Conservation (phyloP, 257 asterid genomes). For the Ligustrum vulgare region DNA sequence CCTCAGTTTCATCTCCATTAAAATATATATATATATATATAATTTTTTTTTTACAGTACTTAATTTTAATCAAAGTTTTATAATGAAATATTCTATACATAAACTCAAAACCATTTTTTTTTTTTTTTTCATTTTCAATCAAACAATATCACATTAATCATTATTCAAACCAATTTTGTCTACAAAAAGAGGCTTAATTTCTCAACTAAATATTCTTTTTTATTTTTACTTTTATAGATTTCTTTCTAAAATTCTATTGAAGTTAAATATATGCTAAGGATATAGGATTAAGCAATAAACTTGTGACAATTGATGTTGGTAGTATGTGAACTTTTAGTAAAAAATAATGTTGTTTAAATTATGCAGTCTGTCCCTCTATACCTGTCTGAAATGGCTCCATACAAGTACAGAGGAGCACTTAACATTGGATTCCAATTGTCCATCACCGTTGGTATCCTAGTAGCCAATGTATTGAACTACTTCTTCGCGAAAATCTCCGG, state of each 20-base stretch:
- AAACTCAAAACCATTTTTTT: no score
- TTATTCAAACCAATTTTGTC: no score
- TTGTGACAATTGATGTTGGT: not conserved
- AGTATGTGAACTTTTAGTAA: not conserved
- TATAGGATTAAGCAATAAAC: not conserved
- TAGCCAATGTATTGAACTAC: slow-evolving; percentile 46
- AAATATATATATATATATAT: no score
- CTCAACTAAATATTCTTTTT: no score
- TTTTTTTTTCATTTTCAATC: no score
- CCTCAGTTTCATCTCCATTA: no score
- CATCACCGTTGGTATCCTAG: slow-evolving; percentile 45
- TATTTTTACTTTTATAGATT: no score
- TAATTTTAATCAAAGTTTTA: no score
- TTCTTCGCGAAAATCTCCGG: slow-evolving; percentile 35
- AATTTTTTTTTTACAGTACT: no score
- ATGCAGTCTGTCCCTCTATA: slow-evolving; percentile 54
- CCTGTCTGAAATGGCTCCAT: slow-evolving; percentile 63
- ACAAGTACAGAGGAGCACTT: slow-evolving; percentile 51
- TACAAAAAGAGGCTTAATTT: no score
- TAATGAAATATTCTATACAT: no score
- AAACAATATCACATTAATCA: no score
- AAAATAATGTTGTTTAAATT: not conserved
- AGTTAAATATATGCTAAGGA: not conserved
- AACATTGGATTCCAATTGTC: slow-evolving; percentile 52
- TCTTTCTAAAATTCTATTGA: not conserved